phyloP scores from a whole-genome alignment of 176 grass and related monocot species.

The Bonia amplexicaulis region DNA sequence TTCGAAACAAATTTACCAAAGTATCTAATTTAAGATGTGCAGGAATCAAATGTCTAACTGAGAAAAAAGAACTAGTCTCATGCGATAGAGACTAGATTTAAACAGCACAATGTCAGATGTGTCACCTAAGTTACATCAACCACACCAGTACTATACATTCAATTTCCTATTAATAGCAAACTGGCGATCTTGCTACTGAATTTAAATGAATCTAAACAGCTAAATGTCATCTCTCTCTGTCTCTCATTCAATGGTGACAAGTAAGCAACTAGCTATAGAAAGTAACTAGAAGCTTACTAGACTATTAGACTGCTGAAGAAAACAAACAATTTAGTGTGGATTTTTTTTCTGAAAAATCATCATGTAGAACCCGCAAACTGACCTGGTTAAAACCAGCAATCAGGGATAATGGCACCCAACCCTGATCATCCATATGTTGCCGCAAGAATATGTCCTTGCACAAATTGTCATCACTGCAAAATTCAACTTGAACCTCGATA shows the following conservation, averaged over 20 bases:
- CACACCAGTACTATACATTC: background rate
- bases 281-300: constrained; percentile 4
- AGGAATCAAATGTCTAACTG: background rate
- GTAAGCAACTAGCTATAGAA: background rate
- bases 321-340: background rate
- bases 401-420: constrained; percentile 81
- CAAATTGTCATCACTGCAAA: constrained; percentile 73
- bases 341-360: background rate
- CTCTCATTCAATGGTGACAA: background rate
- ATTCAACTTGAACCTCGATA: constrained; percentile 11
- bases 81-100: background rate
- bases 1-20: background rate
- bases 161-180: background rate
- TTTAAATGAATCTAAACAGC: background rate
- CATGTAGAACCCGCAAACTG: constrained; percentile 21
- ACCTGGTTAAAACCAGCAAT: constrained; percentile 75
- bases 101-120: background rate
- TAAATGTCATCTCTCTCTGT: background rate
- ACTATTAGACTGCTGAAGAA: background rate
- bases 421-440: constrained; percentile 78
- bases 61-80: background rate
- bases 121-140: background rate
- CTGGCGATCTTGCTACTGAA: background rate
- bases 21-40: background rate
- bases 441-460: constrained; percentile 80